Evolutionary conservation across 2,329 filamentous ascomycete species (phyloP).

Genomic region (Sporothrix mexicana): DNA sequence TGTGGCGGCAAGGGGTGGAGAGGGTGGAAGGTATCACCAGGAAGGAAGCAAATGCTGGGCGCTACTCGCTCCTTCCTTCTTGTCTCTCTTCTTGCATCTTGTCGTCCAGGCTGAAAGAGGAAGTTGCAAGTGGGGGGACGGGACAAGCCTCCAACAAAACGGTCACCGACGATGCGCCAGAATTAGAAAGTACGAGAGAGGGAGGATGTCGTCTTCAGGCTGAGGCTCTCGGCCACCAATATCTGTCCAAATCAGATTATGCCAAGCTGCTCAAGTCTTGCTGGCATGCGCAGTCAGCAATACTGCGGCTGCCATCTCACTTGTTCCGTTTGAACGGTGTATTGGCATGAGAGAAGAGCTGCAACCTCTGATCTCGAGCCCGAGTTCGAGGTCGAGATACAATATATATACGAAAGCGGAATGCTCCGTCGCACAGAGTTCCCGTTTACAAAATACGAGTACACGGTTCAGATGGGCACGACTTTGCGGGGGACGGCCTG

Average conservation of each 20-base stretch:
- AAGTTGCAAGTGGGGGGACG: conserved; percentile 15
- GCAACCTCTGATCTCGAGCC: too few species aligned
- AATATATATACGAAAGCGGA: not conserved
- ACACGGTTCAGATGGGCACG: not conserved
- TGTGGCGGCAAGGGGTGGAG: not conserved
- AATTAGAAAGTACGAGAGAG: not conserved
- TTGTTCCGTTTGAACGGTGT: not conserved
- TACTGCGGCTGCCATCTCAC: conserved; percentile 1
- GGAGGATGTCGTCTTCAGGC: not conserved
- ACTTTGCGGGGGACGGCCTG: conserved; percentile 9
- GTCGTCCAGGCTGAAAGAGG: conserved; percentile 8
- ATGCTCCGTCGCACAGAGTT: not conserved
- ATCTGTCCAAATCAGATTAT: not conserved
- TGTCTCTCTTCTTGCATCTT: conserved; percentile 2
- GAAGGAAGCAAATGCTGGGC: conserved; percentile 15
- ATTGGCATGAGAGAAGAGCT: not conserved
- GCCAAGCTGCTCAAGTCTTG: not conserved
- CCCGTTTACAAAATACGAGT: not conserved
- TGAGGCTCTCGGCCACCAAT: not conserved
- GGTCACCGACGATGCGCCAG: not conserved
- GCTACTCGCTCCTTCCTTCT: conserved; percentile 13
- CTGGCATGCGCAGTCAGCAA: conserved; percentile 12
- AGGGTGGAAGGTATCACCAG: not conserved
- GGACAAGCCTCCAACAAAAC: conserved; percentile 10
- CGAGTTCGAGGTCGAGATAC: not conserved